Base-by-base conservation (phyloP, 257 asterid genomes). In the Rhazya stricta region DNA sequence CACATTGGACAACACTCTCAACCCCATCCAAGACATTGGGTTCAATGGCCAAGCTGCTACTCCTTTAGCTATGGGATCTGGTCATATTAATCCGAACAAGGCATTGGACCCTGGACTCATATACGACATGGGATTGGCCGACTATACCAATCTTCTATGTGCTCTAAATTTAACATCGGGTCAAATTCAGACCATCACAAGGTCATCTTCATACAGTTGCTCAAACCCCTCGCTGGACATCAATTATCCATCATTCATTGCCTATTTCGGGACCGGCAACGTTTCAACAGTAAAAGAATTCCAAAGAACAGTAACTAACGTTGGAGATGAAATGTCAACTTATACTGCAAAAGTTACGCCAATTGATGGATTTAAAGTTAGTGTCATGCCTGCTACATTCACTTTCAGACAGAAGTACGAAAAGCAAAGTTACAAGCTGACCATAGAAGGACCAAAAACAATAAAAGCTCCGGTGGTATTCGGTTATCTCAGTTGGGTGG, bases 161-260 rank as follows among this genome's bases (percentile, higher is more conserved):
- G 94, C 81, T 0, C 42, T 89, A 75, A 87, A 90, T 71, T 86
- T 81, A 41, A 85, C 88, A 0, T 69, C 80, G 0, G 76, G 58
- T 3, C 92, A 90, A 56, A 84, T 89, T 1, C 81, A 82, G 58
- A 65, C 85, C 13, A 78, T 91, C 66, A 80, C 85, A 0, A 83
- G 92, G 48, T 81, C 96, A 15, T 78, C 77, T 10, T 37, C 84
- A 4, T 74, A 81, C 73, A 77, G 77, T 36, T 91, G 97, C 82
- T 76, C 86, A 11, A 85, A 82, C 27, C 87, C 93, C 16, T 86
- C 95, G 0, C 69, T 87, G 23, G 91, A 92, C 79, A 80, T 92
- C 61, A 92, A 92, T 51, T 91, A 90, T 54, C 96, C 97, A 10
- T 92, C 97, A 0, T 90, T 92, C 83, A 84, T 92, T 12, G 90